Conservation (phyloP, 768 basidiomycete genomes). For the Cantharellus anzutake region DNA sequence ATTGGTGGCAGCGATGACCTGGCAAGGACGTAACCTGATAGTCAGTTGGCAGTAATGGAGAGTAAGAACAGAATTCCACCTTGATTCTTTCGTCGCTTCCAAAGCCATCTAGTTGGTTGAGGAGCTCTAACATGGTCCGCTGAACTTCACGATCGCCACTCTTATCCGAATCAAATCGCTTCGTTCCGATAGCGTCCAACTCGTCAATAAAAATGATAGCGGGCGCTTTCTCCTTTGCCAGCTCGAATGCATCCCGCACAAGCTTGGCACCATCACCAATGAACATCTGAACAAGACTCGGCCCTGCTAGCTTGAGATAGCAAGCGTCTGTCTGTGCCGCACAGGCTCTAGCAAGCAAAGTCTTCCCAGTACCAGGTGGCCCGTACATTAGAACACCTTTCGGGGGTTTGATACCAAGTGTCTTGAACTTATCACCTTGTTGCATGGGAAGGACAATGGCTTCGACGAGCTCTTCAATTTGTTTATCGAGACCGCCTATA, state of each 20-base stretch:
- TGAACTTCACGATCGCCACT: conserved; percentile 99
- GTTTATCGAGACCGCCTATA: conserved; percentile 96
- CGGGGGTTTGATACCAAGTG: conserved; percentile 89
- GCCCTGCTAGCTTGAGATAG: conserved; percentile 93
- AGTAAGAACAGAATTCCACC: conserved; percentile 25
- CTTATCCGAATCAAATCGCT: conserved; percentile 97
- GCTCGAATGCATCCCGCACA: conserved; percentile 92
- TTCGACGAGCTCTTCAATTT: conserved; percentile 96
- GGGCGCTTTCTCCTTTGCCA: conserved; percentile 95
- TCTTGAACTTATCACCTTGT: conserved; percentile 96
- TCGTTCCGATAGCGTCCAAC: conserved; percentile 95
- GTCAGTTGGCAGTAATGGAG: not conserved
- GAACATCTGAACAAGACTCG: conserved; percentile 98
- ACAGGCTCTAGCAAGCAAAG: conserved; percentile 90
- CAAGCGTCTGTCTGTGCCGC: conserved; percentile 96
- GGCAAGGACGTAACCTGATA: not conserved
- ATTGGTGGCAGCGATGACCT: conserved; percentile 99
- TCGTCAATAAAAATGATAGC: conserved; percentile 99
- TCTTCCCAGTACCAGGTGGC: conserved; percentile 97
- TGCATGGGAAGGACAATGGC: conserved; percentile 98
- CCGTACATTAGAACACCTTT: conserved; percentile 99
- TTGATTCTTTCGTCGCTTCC: conserved; percentile 95
- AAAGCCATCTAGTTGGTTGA: conserved; percentile 97
- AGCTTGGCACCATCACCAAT: conserved; percentile 99
- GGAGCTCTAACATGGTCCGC: conserved; percentile 95